Evolutionary conservation across 805 yeast species (phyloP).

Genomic region (Teunomyces kruisii): DNA sequence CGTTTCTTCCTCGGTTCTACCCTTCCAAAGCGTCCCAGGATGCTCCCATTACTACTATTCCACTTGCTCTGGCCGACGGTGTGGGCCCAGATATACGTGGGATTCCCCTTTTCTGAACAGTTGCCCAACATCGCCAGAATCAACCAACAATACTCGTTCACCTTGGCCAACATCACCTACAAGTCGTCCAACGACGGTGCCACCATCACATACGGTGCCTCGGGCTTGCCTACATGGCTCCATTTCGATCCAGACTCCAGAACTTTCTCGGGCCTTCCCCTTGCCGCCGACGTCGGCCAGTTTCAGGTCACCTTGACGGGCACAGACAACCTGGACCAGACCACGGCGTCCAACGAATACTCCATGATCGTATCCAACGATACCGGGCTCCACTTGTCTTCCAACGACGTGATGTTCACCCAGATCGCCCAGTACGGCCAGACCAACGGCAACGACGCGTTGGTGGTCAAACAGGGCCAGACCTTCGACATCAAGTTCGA

Average conservation of each 20-base stretch:
- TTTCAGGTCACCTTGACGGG: constrained; percentile 59
- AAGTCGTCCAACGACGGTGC: constrained; percentile 29
- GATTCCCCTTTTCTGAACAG: constrained; percentile 81
- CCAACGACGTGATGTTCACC: constrained; percentile 43
- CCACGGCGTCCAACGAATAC: constrained; percentile 47
- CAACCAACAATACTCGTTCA: constrained; percentile 58
- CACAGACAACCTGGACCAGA: constrained; percentile 54
- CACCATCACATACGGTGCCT: constrained; percentile 55
- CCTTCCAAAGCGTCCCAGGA: neutral
- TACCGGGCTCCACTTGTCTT: constrained; percentile 52
- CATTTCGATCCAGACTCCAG: constrained; percentile 61
- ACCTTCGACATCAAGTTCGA: constrained; percentile 66
- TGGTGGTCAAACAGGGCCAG: constrained; percentile 71
- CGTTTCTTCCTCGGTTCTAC: neutral
- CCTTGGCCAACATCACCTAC: constrained; percentile 71
- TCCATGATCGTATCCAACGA: constrained; percentile 58
- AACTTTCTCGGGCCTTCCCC: constrained; percentile 70
- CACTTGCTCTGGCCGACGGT: constrained; percentile 10
- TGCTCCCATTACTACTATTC: constrained; percentile 13
- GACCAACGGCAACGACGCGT: constrained; percentile 74
- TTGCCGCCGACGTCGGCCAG: constrained; percentile 42
- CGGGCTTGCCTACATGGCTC: constrained; percentile 75
- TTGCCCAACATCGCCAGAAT: constrained; percentile 85
- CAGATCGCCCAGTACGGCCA: constrained; percentile 65
- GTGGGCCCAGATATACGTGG: constrained; percentile 52